Evolutionary conservation across 2,329 filamentous ascomycete genomes (phyloP).

Genomic region (Neofusicoccum laricinum): DNA sequence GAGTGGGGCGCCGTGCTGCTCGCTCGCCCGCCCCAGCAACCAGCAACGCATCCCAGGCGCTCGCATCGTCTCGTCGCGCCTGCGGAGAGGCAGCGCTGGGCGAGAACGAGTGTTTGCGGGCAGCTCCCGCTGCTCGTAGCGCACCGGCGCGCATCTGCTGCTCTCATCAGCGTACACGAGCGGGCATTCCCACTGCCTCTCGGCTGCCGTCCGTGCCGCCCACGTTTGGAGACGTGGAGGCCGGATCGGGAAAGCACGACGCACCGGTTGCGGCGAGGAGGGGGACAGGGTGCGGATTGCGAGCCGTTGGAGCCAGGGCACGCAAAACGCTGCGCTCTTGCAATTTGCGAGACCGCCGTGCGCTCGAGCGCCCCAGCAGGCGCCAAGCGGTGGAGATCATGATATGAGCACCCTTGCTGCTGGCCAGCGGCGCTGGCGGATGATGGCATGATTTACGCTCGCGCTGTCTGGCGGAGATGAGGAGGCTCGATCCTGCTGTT

Average conservation of each 20-base stretch:
- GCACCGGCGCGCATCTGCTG: neutral
- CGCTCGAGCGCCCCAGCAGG: neutral
- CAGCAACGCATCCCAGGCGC: too few relatives aligned
- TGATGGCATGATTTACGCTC: neutral
- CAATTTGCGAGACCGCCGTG: neutral
- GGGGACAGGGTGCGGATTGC: slow-evolving; percentile 3
- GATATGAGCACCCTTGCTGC: slow-evolving; percentile 1
- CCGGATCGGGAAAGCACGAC: slow-evolving; percentile 5
- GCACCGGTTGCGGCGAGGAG: slow-evolving; percentile 10
- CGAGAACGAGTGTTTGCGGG: neutral
- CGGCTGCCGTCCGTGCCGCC: neutral
- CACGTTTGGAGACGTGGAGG: neutral
- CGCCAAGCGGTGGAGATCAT: slow-evolving; percentile 7
- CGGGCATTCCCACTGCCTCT: neutral
- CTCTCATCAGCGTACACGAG: slow-evolving; percentile 8
- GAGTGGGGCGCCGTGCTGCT: slow-evolving; percentile 9
- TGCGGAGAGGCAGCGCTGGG: neutral
- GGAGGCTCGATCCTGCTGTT: slow-evolving; percentile 6
- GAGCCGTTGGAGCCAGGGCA: slow-evolving; percentile 3
- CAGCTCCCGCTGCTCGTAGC: neutral
- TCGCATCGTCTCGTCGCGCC: too few relatives aligned
- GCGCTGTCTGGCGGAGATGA: slow-evolving; percentile 8
- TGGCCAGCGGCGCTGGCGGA: neutral
- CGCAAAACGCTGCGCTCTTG: neutral
- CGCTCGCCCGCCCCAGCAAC: neutral